Evolutionary conservation across 2,329 filamentous ascomycete species (phyloP).

Genomic region (Exophiala alcalophila): DNA sequence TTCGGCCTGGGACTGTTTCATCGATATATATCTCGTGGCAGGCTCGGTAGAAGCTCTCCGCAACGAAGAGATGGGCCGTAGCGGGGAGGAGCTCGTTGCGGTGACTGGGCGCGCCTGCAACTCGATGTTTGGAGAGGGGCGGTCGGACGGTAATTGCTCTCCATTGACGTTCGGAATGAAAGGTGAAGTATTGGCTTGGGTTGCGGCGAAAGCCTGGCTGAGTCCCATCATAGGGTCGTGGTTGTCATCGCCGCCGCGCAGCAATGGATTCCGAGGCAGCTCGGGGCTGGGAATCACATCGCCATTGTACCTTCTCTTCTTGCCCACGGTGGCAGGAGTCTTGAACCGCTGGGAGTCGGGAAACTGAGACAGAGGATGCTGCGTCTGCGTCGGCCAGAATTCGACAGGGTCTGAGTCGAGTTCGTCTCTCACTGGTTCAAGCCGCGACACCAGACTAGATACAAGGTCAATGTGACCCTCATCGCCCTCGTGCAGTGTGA

Average conservation of each 20-base stretch:
- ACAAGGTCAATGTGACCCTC: constrained; percentile 45
- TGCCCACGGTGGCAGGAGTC: constrained; percentile 41
- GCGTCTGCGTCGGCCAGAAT: constrained; percentile 31
- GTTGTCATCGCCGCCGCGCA: constrained; percentile 34
- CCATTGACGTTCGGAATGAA: constrained; percentile 37
- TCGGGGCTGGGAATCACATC: constrained; percentile 39
- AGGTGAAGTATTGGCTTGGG: constrained; percentile 49
- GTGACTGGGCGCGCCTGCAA: constrained; percentile 39
- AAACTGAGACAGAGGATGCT: constrained; percentile 41
- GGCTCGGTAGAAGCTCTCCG: constrained; percentile 42
- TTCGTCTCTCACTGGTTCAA: constrained; percentile 5
- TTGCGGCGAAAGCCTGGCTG: constrained; percentile 49
- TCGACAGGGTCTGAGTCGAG: constrained; percentile 16
- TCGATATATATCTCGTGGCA: constrained; percentile 43
- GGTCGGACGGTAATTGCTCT: constrained; percentile 44
- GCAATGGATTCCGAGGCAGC: constrained; percentile 44
- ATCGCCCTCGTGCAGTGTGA: constrained; percentile 42
- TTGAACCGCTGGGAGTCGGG: constrained; percentile 48
- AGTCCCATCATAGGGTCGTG: constrained; percentile 42
- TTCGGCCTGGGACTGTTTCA: constrained; percentile 46
- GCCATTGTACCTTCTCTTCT: constrained; percentile 36
- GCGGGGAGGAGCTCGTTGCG: constrained; percentile 39
- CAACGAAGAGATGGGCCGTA: constrained; percentile 37
- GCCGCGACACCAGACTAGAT: constrained; percentile 36
- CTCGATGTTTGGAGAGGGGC: constrained; percentile 50